These are phyloP conservation scores for Lachnellula suecica DNA, from an alignment of 2,329 filamentous ascomycete species.

Conservation along the genomic window DNA sequence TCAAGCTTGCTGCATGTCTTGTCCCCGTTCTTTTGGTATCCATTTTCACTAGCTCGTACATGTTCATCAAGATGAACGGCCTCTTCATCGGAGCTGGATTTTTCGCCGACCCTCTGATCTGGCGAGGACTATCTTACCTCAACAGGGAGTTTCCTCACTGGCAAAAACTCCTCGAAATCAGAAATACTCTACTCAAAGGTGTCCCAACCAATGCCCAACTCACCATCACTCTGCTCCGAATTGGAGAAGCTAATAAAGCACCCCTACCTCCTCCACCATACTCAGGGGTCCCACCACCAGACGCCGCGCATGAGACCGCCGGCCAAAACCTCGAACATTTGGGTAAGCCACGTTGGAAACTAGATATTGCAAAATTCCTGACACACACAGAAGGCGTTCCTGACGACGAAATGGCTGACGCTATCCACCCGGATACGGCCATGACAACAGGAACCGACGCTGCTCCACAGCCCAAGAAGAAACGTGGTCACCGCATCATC, in stretches of 20 bases:
- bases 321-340: constrained; percentile 51
- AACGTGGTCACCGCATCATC: constrained; percentile 38
- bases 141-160: constrained; percentile 67
- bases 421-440: constrained; percentile 40
- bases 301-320: constrained; percentile 40
- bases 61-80: constrained; percentile 62
- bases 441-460: constrained; percentile 16
- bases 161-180: constrained; percentile 71
- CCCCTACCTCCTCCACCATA: constrained; percentile 68
- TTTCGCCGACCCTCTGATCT: constrained; percentile 76
- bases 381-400: constrained; percentile 25
- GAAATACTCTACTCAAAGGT: constrained; percentile 76
- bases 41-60: constrained; percentile 54
- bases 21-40: constrained; percentile 52
- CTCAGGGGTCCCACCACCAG: constrained; percentile 32
- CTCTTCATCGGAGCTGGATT: constrained; percentile 73
- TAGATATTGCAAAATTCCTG: constrained; percentile 7
- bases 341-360: constrained; percentile 35
- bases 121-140: constrained; percentile 55
- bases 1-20: constrained; percentile 54
- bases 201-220: constrained; percentile 86
- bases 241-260: constrained; percentile 78
- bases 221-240: constrained; percentile 74
- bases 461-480: constrained; percentile 24
- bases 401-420: constrained; percentile 27